Conservation (phyloP, 1,284 basidiomycete genomes). For the Earliella scabrosa region DNA sequence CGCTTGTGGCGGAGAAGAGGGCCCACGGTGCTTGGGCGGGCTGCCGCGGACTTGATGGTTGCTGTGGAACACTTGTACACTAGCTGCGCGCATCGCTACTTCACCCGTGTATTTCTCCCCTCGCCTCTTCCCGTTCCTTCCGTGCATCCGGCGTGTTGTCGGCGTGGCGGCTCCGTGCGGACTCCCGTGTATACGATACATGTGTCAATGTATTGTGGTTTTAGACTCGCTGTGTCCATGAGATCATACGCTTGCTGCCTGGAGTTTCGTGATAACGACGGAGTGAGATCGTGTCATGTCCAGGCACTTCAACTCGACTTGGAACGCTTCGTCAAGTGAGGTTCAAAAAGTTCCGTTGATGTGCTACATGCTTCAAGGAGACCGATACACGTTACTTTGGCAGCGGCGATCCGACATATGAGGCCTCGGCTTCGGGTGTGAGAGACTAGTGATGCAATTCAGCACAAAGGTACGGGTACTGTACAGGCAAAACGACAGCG, state of each 20-base stretch:
- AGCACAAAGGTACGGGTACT: neutral
- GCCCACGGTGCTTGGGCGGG: neutral
- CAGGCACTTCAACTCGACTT: too few species aligned
- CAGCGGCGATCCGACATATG: neutral
- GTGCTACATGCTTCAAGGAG: too few species aligned
- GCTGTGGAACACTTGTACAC: slow-evolving; percentile 21
- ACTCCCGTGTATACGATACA: neutral
- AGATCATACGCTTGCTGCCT: too few species aligned
- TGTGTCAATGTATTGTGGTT: neutral
- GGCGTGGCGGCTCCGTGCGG: neutral
- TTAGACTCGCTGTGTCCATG: too few species aligned
- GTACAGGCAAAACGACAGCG: slow-evolving; percentile 7
- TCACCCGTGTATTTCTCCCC: slow-evolving; percentile 13
- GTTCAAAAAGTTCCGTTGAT: too few species aligned
- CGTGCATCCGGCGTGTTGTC: too few species aligned
- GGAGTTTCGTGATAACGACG: too few species aligned
- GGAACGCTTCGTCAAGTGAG: too few species aligned
- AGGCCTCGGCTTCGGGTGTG: neutral
- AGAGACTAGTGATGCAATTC: slow-evolving; percentile 1
- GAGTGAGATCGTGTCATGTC: too few species aligned
- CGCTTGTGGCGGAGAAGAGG: neutral
- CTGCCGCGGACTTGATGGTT: slow-evolving; percentile 12
- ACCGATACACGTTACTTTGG: too few species aligned
- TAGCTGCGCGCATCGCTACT: slow-evolving; percentile 11
- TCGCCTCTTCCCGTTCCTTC: too few species aligned